Conservation (phyloP, 2,329 filamentous ascomycete genomes). For the Colletotrichum horii region DNA sequence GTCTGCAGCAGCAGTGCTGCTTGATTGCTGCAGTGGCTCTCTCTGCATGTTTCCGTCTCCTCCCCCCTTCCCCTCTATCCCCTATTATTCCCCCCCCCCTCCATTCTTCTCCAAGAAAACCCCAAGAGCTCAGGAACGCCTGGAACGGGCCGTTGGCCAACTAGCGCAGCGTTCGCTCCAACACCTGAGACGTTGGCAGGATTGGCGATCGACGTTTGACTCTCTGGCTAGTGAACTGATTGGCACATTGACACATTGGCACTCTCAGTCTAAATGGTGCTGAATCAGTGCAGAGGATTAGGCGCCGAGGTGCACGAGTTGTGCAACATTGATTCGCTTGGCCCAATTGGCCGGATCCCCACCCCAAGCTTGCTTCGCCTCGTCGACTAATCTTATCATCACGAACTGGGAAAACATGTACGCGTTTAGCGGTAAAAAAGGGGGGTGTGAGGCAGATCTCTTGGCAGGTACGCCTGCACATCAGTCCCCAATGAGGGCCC, state of each 20-base stretch:
- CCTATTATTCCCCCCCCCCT: not conserved
- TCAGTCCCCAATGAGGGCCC: not conserved
- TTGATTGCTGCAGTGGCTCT: not conserved
- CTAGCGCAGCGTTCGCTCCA: not conserved
- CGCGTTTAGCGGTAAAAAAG: not conserved
- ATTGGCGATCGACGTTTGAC: not conserved
- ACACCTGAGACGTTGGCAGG: not conserved
- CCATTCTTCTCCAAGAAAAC: not conserved
- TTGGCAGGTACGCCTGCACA: not conserved
- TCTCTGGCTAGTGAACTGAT: not conserved
- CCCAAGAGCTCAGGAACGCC: not conserved
- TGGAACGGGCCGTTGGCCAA: not conserved
- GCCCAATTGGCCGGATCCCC: not conserved
- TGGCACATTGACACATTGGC: not conserved
- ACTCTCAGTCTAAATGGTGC: too few relatives aligned
- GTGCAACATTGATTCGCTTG: not conserved
- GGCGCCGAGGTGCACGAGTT: not conserved
- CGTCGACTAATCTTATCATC: not conserved
- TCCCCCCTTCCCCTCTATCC: not conserved
- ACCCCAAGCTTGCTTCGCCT: conserved; percentile 7
- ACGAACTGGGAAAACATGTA: not conserved
- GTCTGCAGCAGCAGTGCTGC: not conserved
- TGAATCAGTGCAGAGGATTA: not conserved
- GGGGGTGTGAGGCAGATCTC: not conserved
- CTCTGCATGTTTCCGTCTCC: not conserved